These are phyloP conservation scores for Pisolithus tinctorius DNA, from an alignment of 768 basidiomycete species.

Conservation along the genomic window DNA sequence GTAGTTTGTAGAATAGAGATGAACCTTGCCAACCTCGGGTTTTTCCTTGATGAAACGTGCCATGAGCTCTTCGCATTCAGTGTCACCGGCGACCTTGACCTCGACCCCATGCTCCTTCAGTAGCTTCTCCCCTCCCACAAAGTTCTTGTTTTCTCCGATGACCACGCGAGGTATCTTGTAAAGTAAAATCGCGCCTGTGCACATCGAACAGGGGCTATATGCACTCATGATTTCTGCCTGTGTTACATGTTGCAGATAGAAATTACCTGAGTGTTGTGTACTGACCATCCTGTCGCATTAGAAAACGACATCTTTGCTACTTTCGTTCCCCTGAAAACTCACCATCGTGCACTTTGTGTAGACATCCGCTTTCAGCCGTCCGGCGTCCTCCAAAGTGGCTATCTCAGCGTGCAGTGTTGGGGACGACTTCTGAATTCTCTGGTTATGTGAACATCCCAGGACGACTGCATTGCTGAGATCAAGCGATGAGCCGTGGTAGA, in stretches of 20 bases:
- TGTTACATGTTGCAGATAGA: conserved; percentile 5
- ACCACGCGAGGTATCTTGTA: conserved; percentile 62
- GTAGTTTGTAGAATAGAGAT: conserved; percentile 6
- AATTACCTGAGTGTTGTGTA: conserved; percentile 34
- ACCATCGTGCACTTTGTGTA: conserved; percentile 49
- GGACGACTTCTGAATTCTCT: conserved; percentile 37
- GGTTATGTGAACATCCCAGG: conserved; percentile 39
- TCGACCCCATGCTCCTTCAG: conserved; percentile 49
- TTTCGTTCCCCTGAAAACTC: conserved; percentile 5
- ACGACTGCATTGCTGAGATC: conserved; percentile 14
- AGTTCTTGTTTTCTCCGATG: conserved; percentile 56
- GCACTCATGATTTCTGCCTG: not conserved
- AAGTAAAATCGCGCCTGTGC: conserved; percentile 54
- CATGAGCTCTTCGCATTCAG: conserved; percentile 52
- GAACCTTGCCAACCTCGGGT: conserved; percentile 37
- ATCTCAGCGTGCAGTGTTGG: conserved; percentile 44
- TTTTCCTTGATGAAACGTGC: conserved; percentile 45
- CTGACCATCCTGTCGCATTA: conserved; percentile 11
- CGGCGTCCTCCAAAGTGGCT: conserved; percentile 46
- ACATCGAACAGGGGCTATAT: conserved; percentile 59
- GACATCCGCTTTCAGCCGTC: conserved; percentile 36
- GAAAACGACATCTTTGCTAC: not conserved
- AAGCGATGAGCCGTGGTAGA: conserved; percentile 20
- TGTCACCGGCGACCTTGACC: conserved; percentile 40
- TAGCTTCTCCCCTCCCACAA: conserved; percentile 47